Evolutionary conservation across 441 rosid genomes (phyloP).

Genomic region (Syzygium syzygioides): DNA sequence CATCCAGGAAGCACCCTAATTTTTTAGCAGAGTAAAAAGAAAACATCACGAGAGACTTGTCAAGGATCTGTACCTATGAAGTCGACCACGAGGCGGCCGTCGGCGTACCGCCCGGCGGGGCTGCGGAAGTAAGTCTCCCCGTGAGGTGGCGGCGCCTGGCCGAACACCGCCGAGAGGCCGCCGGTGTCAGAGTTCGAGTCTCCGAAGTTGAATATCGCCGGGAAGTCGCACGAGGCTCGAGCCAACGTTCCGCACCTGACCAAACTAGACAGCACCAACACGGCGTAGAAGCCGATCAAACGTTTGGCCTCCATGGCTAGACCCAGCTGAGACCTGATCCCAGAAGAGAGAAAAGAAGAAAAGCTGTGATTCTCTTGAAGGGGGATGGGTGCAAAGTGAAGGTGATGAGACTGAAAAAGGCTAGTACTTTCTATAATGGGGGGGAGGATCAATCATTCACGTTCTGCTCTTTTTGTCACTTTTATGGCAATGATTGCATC

Average conservation of each 20-base stretch:
- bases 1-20: not conserved
- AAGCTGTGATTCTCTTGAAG: not conserved
- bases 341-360: not conserved
- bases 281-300: not conserved
- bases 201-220: slow-evolving; percentile 61
- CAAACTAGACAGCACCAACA: not conserved
- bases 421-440: not conserved
- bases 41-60: not conserved
- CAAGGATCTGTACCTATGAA: slow-evolving; percentile 32
- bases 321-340: not conserved
- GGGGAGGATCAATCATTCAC: not conserved
- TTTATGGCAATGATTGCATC: not conserved
- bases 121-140: slow-evolving; percentile 44
- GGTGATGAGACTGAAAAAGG: not conserved
- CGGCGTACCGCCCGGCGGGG: slow-evolving; percentile 50
- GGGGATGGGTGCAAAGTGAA: not conserved
- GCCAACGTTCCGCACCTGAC: not conserved
- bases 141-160: slow-evolving; percentile 45
- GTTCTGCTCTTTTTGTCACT: not conserved
- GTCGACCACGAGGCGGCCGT: slow-evolving; percentile 54
- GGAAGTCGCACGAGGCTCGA: slow-evolving; percentile 22
- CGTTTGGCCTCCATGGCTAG: not conserved
- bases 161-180: slow-evolving; percentile 54
- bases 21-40: not conserved
- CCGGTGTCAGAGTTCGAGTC: slow-evolving; percentile 72